A percentile compares a stretch with the other conserved stretches of the same genome.
phyloP scores from a whole-genome alignment of 1,139 yeast species.

The Saccharomyces pastorianus region DNA sequence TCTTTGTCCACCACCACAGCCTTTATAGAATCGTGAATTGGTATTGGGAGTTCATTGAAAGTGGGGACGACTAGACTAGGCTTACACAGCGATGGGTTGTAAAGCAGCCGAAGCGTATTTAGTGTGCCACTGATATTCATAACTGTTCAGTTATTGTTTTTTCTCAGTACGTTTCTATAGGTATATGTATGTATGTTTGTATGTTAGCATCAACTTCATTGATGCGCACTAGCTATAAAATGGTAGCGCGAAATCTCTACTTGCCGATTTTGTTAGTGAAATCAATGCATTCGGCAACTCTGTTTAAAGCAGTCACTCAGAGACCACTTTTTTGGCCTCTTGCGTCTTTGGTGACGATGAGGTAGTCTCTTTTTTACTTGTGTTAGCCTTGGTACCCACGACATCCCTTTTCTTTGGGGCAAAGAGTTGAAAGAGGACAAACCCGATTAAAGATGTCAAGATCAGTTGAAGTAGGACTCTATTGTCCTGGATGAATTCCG shows the following conservation, averaged over 20 bases:
- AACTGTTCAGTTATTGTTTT: too few relatives aligned
- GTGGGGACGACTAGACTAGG: slow-evolving; percentile 60
- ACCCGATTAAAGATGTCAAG: slow-evolving; percentile 13
- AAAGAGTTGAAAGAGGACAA: slow-evolving; percentile 10
- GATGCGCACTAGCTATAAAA: too few relatives aligned
- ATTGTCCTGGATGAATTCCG: slow-evolving; percentile 20
- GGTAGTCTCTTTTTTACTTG: too few relatives aligned
- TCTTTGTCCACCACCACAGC: slow-evolving; percentile 91
- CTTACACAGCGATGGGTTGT: slow-evolving; percentile 58
- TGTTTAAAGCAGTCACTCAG: too few relatives aligned
- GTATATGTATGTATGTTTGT: neutral
- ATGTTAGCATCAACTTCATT: too few relatives aligned
- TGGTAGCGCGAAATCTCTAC: too few relatives aligned
- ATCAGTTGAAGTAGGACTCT: slow-evolving; percentile 14
- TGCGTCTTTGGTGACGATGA: too few relatives aligned
- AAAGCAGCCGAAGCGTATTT: slow-evolving; percentile 52
- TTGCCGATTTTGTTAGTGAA: too few relatives aligned
- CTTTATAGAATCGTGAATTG: slow-evolving; percentile 45
- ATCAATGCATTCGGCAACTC: too few relatives aligned
- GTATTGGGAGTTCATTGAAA: slow-evolving; percentile 53
- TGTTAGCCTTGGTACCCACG: too few relatives aligned
- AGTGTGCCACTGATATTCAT: slow-evolving; percentile 65
- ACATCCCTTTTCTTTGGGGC: neutral
- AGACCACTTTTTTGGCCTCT: too few relatives aligned
- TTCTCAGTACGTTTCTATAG: too few relatives aligned